Base-by-base conservation (phyloP, 176 grass and related monocot species). In the Metroxylon sagu region DNA sequence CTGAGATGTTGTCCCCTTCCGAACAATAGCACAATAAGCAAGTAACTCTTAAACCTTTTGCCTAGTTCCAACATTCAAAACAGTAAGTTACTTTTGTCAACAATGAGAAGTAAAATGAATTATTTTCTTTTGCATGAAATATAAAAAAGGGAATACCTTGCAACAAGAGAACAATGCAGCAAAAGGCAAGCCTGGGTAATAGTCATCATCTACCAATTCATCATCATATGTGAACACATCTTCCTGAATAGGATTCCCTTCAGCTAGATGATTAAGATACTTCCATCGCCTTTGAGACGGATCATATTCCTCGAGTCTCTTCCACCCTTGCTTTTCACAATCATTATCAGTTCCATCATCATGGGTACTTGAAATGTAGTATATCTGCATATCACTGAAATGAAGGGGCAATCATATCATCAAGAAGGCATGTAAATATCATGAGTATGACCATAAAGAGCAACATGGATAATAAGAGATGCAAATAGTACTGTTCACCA, bases 21-120 rank as follows among this genome's bases (percentile, higher is more conserved):
- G 92, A 97, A 61, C 92, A 97, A 70, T 97, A 97, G 62, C 92
- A 82, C 64, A 88, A 65, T 52, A 91, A 69, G 67, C 92, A 97
- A 43, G 75, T 88, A 68, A 97, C 87, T 77, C 84, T 90, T 63
- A 91, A 25, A 25, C 83, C 83, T 82, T 85, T 88, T 57, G 77
- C 81, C 92, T 97, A 53, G 52, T 26, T 75, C 16, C 67, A 48
- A 50, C 15, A 29, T 59, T 25, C 56, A 39, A 59, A 71, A 28
- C 25, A 57, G 16, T 14, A 30, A 50, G 25, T 50, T 14, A 68
- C 4, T 56, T 4, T 0, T 16, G 43, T 16, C 16, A 26, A 6
- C 15, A 29, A 19, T 31, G n/a, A 39, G 25, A 57, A n/a, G 16
- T 8, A 14, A 14, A 54, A 4, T 15, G 12, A 21, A 69, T 17